Percentiles rank a stretch among this genome's conserved stretches.
These are phyloP conservation scores for Fusarium oligoseptatum DNA, from an alignment of 2,329 filamentous ascomycete species.

Conservation along the genomic window DNA sequence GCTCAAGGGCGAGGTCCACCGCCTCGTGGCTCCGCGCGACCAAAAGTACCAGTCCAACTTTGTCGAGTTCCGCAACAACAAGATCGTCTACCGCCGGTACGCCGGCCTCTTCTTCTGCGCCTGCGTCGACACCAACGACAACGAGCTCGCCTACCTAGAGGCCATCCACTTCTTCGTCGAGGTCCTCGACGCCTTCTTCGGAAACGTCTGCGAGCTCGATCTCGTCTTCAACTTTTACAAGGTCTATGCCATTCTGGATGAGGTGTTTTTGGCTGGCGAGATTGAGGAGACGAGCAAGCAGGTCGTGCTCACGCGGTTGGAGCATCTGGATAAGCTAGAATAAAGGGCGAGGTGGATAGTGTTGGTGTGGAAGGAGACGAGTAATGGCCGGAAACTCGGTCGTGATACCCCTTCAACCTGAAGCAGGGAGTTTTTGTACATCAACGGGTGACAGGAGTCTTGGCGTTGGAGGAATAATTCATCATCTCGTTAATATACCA, in stretches of 20 bases:
- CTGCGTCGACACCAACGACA: conserved; percentile 98
- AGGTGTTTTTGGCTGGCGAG: conserved; percentile 97
- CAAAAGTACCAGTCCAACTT: conserved; percentile 99
- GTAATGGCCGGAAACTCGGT: not conserved
- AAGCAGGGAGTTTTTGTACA: conserved; percentile 28
- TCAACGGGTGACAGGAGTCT: conserved; percentile 32
- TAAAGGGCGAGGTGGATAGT: conserved; percentile 56
- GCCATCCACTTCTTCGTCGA: conserved; percentile 99
- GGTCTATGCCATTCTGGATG: conserved; percentile 98
- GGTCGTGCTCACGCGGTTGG: conserved; percentile 91
- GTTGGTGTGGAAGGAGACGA: not conserved
- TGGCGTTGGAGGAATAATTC: conserved; percentile 31
- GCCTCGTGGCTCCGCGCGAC: conserved; percentile 95
- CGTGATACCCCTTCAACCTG: not conserved
- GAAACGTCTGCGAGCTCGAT: conserved; percentile 98
- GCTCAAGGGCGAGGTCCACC: conserved; percentile 98
- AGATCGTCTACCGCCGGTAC: conserved; percentile 97
- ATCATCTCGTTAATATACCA: conserved; percentile 35
- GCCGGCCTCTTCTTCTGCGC: conserved; percentile 99
- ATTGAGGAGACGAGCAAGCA: conserved; percentile 99
- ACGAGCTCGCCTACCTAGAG: conserved; percentile 96
- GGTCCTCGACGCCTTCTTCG: conserved; percentile 98
- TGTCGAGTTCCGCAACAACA: conserved; percentile 94
- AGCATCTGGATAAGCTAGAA: conserved; percentile 97
- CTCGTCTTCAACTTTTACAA: conserved; percentile 86